Conservation (phyloP, 192 early-diverging fungal genomes). For the Coemansia sp. region DNA sequence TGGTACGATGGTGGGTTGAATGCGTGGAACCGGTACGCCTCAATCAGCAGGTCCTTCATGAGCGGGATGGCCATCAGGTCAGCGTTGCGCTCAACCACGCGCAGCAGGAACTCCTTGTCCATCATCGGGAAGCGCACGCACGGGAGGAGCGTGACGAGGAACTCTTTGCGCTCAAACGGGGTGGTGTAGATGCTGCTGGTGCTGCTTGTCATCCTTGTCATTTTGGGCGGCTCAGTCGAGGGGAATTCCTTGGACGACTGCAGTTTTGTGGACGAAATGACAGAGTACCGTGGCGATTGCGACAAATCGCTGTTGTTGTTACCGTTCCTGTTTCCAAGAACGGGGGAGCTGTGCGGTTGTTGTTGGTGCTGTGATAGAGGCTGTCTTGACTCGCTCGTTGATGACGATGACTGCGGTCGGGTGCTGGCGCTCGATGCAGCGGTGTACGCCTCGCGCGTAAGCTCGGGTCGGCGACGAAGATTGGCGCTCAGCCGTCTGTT, state of each 20-base stretch:
- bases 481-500: neutral
- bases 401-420: neutral
- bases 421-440: slow-evolving; percentile 8
- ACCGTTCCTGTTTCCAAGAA: too few relatives aligned
- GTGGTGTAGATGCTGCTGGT: slow-evolving; percentile 15
- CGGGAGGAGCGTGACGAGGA: slow-evolving; percentile 29
- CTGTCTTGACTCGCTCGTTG: neutral
- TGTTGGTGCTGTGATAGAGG: neutral
- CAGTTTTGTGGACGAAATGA: slow-evolving; percentile 26
- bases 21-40: slow-evolving; percentile 53
- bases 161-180: slow-evolving; percentile 38
- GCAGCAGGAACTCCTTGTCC: slow-evolving; percentile 48
- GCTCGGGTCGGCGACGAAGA: slow-evolving; percentile 31
- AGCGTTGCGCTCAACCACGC: slow-evolving; percentile 40
- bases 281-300: slow-evolving; percentile 21
- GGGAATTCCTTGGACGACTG: slow-evolving; percentile 2
- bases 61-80: slow-evolving; percentile 46
- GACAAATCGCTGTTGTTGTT: neutral
- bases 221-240: slow-evolving; percentile 9
- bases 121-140: slow-evolving; percentile 52
- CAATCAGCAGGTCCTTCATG: slow-evolving; percentile 55
- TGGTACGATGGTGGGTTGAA: slow-evolving; percentile 29
- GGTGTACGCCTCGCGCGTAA: slow-evolving; percentile 45
- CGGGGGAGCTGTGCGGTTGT: too few relatives aligned
- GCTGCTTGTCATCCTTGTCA: slow-evolving; percentile 5